Evolutionary conservation across 148 eudicot genomes (phyloP), one percentile per base, ranked within the genome.

Genomic region (Nepenthes gracilis): DNA sequence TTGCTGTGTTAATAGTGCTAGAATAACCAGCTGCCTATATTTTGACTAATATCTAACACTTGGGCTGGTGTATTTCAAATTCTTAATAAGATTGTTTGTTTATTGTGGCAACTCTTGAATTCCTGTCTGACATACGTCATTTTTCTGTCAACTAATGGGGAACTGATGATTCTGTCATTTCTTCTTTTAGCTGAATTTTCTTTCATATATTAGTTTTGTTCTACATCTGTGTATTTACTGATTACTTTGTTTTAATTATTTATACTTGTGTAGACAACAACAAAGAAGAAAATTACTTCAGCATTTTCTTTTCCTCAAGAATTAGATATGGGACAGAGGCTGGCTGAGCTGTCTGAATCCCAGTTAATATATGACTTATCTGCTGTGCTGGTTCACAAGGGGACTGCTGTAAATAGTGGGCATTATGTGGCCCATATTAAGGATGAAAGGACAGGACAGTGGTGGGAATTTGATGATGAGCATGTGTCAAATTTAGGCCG

Each of bases 391-490:
- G 84, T 93, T 48, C 99, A 93, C 79, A 89, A 93, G 80, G 99
- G 99, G 49, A 76, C 96, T 68, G 99, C 95, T 71, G 96, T 81
- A 13, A 89, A 93, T 65, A 88, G 96, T 75, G 99, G 99, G 58
- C 99, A 93, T 58, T 93, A 93, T 65, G 76, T 87, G 49, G 99
- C 99, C 38, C 85, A 93, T 69, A 86, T 93, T 50, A 88, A 84
- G 79, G 83, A 93, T 78, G 83, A 80, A 70, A 83, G 67, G 54
- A 84, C 82, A 33, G 87, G 84, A 73, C 78, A 80, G 57, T 93
- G 99, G 99, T 93, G 96, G 96, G 91, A 93, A 70, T 93, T 93
- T 73, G 99, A 93, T 69, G 99, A 93, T 67, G 99, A 93, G 69
- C 81, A 78, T 59, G 99, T 93, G 48, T 80, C 96, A 40, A 81